Conservation (phyloP, 1,284 basidiomycete genomes). For the Rhizoctonia solani region DNA sequence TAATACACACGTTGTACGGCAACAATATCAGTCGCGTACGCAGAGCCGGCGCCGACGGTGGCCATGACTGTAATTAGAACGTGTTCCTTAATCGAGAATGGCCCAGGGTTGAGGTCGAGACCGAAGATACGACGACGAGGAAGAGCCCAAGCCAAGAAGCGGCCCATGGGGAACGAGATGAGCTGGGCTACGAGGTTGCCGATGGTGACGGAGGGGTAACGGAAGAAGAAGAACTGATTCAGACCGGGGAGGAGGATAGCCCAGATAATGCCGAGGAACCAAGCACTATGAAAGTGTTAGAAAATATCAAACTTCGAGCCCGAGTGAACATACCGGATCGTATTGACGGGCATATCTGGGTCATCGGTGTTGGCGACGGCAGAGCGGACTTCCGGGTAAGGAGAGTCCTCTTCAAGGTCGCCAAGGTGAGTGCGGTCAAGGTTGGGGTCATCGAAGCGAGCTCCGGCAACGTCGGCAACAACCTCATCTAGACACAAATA, state of each 20-base stretch:
- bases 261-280: constrained; percentile 54
- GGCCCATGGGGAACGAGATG: constrained; percentile 58
- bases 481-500: neutral
- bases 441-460: constrained; percentile 44
- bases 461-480: constrained; percentile 31
- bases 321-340: constrained; percentile 45
- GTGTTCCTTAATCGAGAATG: constrained; percentile 78
- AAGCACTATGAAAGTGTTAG: constrained; percentile 39
- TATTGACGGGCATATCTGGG: constrained; percentile 45
- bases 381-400: constrained; percentile 45
- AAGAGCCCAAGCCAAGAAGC: constrained; percentile 54
- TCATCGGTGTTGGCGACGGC: constrained; percentile 48
- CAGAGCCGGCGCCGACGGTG: constrained; percentile 42
- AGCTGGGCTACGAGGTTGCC: constrained; percentile 49
- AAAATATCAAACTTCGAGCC: neutral
- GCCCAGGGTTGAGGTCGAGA: constrained; percentile 65
- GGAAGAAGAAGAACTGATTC: constrained; percentile 49
- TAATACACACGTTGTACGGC: constrained; percentile 67
- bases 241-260: constrained; percentile 57
- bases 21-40: constrained; percentile 56
- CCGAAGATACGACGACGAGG: constrained; percentile 57
- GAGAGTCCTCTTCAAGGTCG: neutral
- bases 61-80: constrained; percentile 48
- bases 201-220: constrained; percentile 45
- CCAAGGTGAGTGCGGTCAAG: constrained; percentile 38